A percentile compares a stretch with the other conserved stretches of the same genome.
Evolutionary conservation across 257 asterid genomes (phyloP).

Genomic region (Jacaranda mimosifolia): DNA sequence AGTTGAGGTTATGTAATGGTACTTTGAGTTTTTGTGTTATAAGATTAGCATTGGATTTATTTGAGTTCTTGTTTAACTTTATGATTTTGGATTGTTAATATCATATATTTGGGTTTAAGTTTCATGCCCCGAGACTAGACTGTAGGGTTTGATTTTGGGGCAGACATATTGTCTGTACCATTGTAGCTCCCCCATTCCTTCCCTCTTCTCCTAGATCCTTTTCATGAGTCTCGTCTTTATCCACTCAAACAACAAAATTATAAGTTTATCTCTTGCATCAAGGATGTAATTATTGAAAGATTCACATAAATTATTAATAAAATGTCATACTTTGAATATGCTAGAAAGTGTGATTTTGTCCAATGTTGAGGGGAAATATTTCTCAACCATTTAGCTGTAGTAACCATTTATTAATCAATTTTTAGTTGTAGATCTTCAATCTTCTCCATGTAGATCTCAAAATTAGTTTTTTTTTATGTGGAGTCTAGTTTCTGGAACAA

Average conservation of each 20-base stretch:
- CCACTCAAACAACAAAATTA: background rate
- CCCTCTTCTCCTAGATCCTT: background rate
- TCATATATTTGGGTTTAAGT: too few relatives aligned
- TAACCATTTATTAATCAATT: accelerated
- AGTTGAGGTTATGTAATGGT: too few relatives aligned
- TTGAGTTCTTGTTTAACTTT: too few relatives aligned
- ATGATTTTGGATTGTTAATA: too few relatives aligned
- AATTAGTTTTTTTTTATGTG: background rate
- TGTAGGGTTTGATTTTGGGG: too few relatives aligned
- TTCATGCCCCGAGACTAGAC: too few relatives aligned
- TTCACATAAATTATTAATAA: background rate
- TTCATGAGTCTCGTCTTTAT: background rate
- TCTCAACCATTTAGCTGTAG: too few relatives aligned
- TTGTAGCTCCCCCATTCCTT: background rate
- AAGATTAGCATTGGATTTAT: too few relatives aligned
- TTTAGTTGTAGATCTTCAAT: background rate
- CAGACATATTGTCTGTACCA: background rate
- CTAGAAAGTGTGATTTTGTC: too few relatives aligned
- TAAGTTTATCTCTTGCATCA: background rate
- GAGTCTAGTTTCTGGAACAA: background rate
- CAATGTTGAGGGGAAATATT: too few relatives aligned
- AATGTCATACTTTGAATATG: too few relatives aligned
- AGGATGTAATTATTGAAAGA: background rate
- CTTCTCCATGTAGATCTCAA: background rate
- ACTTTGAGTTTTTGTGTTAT: too few relatives aligned